Base-by-base conservation (phyloP, 2,329 filamentous ascomycete species). In the Corynespora cassiicola region DNA sequence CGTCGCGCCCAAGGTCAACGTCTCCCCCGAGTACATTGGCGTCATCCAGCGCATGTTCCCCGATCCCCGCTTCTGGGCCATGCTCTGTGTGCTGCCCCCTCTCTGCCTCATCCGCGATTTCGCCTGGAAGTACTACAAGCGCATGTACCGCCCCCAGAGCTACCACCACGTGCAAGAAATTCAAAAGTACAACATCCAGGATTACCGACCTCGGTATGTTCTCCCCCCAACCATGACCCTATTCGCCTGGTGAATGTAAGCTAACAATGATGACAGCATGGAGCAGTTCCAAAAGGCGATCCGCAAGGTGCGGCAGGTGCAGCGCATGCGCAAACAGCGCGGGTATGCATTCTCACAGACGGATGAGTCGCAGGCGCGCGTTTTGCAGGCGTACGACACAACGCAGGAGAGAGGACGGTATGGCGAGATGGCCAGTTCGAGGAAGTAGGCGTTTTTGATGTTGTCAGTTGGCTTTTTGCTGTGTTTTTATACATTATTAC, bases 281-380 rank as follows among this genome's bases (percentile, higher is more conserved):
- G 94, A 99, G 65, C 94, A 99, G 73, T 99, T 99, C 78, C 94
- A 99, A 74, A 99, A 99, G 73, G 94, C 94, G 15, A 97, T 99
- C 63, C 87, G 94, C 61, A 99, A 99, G 74, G 94, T 99, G 36
- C 84, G 94, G 34, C 94, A 99, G 72, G 94, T 97, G 25, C 94
- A 97, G 74, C 88, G 94, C 50, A 99, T 97, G 94, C 90, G 94
- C 66, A 99, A 99, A 74, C 94, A 99, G 74, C 87, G 94, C 63
- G 94, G 94, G 21, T 99, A 99, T 65, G 94, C 94, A 47, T 99
- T 99, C 72, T 96, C 90, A 56, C 91, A 96, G 72, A 95, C 92
- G 42, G 94, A 99, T 66, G 94, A 99, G 71, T 90, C 86, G 58
- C 94, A 97, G 74, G 95, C 92, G 54, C 82, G 92, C 56, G 88